Percentiles rank a stretch among this genome's conserved stretches.
These are phyloP conservation scores for Suillus luteus DNA, from an alignment of 768 basidiomycete genomes.

Conservation along the genomic window DNA sequence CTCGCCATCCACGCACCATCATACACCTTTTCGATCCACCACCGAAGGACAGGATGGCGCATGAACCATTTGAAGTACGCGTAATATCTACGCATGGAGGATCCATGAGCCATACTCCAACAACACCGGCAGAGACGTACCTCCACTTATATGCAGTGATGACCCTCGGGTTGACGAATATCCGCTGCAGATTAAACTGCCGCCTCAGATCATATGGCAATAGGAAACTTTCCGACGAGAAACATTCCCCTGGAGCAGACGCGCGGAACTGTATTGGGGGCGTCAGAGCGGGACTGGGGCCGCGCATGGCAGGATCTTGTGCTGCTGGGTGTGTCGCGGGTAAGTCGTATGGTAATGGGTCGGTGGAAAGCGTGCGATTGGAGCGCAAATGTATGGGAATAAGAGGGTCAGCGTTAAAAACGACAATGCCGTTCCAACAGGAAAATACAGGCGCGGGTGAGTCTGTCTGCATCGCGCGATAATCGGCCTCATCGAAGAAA, in stretches of 20 bases:
- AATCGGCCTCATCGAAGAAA: slow-evolving; percentile 40
- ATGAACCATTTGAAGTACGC: slow-evolving; percentile 39
- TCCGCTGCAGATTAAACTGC: slow-evolving; percentile 37
- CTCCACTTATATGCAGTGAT: slow-evolving; percentile 40
- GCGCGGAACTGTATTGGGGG: slow-evolving; percentile 36
- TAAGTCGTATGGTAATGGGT: slow-evolving; percentile 31
- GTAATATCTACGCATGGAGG: slow-evolving; percentile 23
- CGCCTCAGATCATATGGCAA: slow-evolving; percentile 46
- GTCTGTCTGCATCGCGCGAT: slow-evolving; percentile 37
- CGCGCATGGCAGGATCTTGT: slow-evolving; percentile 19
- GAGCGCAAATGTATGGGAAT: slow-evolving; percentile 41
- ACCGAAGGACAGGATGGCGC: slow-evolving; percentile 40
- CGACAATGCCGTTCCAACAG: slow-evolving; percentile 50
- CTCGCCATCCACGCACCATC: slow-evolving; percentile 41
- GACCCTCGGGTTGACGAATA: slow-evolving; percentile 42
- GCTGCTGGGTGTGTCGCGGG: slow-evolving; percentile 33
- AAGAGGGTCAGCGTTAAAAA: slow-evolving; percentile 42
- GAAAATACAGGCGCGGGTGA: slow-evolving; percentile 45
- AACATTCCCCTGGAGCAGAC: slow-evolving; percentile 33
- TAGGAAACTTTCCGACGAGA: slow-evolving; percentile 42
- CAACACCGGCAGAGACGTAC: slow-evolving; percentile 16
- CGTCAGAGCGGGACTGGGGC: slow-evolving; percentile 31
- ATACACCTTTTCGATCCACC: slow-evolving; percentile 43
- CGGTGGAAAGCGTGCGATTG: slow-evolving; percentile 37
- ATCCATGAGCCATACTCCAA: not conserved